Base-by-base conservation (phyloP, 2,329 filamentous ascomycete genomes). In the Leptodontidium sp. region DNA sequence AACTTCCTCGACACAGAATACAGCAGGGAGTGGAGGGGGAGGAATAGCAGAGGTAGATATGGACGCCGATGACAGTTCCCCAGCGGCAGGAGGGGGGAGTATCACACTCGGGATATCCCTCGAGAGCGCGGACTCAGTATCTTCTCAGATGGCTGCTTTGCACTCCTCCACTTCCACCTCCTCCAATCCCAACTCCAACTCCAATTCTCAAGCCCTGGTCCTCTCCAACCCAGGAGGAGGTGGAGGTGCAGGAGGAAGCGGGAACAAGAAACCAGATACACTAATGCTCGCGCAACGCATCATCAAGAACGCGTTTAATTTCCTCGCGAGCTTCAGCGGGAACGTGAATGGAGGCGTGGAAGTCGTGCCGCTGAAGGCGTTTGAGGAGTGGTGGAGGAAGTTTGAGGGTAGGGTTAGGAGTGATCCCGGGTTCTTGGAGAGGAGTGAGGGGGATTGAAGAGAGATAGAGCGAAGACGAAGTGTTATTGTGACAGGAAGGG, bases 381-480 rank as follows among this genome's bases (percentile, higher is more conserved):
- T 99, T 79, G 91, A 97, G 81, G 93, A 97, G 68, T 99, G 97
- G 96, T 99, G 97, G 96, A 87, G 85, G 70, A 98, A 98, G 81
- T 99, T 99, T 82, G 95, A 99, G 83, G 88, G 88, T 70, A 91
- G 90, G 77, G 87, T 99, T 49, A 91, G 94, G 75, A 86, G 88
- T 72, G 96, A 99, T 82, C 95, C 96, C 0, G 88, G 88, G 7
- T 99, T 99, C 79, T 83, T 99, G 74, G 94, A 98, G 81, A 88
- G 90, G 75, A 67, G 61, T 17, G 72, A 72, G 64, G 72, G 65
- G 14, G 73, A 76, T 69, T 74, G 70, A 73, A 66, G 49, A 35
- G 17, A 32, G 29, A 1, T 4, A 1, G 29, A 32, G 29, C 6
- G 29, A 1, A 32, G 6, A 32, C 29, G 29, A 32, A 32, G 29